Evolutionary conservation across 345 rosid species (phyloP).

Genomic region (Salix koriyanagi): DNA sequence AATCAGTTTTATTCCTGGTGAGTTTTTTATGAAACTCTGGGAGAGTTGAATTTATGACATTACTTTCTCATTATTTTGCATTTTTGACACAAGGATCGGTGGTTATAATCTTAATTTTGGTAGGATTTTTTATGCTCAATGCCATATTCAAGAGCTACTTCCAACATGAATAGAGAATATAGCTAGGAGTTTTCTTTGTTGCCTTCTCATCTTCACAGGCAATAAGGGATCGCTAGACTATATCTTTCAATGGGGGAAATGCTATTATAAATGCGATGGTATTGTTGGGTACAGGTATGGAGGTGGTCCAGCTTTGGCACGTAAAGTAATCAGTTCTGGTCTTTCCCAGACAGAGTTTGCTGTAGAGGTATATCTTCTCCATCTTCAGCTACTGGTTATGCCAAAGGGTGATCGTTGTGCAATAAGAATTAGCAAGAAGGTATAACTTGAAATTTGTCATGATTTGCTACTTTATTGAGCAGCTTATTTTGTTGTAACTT

Average conservation of each 20-base stretch:
- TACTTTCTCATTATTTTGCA: neutral
- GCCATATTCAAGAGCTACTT: neutral
- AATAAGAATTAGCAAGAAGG: conserved; percentile 96
- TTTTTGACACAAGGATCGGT: neutral
- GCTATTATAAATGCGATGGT: conserved; percentile 9
- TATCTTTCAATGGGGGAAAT: neutral
- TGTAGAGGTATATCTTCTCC: conserved; percentile 95
- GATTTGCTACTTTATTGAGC: conserved; percentile 3
- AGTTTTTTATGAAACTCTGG: conserved; percentile 25
- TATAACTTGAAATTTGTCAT: conserved; percentile 17
- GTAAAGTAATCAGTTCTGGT: conserved; percentile 89
- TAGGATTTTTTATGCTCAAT: neutral
- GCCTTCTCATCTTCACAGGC: neutral
- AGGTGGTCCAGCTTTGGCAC: conserved; percentile 86
- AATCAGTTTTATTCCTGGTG: conserved; percentile 72
- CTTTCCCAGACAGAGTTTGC: conserved; percentile 89
- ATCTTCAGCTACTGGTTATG: conserved; percentile 75
- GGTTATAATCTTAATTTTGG: neutral
- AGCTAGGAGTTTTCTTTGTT: neutral
- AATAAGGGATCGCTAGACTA: neutral
- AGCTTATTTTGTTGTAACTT: neutral
- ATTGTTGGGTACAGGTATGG: conserved; percentile 70
- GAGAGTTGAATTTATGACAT: neutral
- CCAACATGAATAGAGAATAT: neutral
- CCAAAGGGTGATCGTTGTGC: conserved; percentile 68